Percentiles rank a stretch among this genome's conserved stretches.
Conservation (phyloP, 2,329 filamentous ascomycete genomes). For the Talaromyces sp. region DNA sequence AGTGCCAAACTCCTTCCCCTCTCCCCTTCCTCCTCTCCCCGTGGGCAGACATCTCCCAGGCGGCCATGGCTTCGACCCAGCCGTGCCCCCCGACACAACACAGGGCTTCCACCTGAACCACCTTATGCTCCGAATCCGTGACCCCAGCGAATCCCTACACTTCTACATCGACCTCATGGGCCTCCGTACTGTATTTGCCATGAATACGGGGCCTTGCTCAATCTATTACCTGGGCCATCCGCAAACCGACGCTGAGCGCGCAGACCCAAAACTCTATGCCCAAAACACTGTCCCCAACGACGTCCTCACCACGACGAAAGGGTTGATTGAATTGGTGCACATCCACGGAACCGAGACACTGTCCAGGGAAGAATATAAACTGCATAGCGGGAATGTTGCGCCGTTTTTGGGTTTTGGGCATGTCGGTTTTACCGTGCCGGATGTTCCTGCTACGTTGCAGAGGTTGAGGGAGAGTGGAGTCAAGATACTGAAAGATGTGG, state of each 20-base stretch:
- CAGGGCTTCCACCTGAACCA: constrained; percentile 38
- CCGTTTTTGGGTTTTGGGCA: constrained; percentile 39
- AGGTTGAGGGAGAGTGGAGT: constrained; percentile 31
- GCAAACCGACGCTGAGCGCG: constrained; percentile 27
- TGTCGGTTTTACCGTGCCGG: constrained; percentile 40
- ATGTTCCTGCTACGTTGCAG: constrained; percentile 31
- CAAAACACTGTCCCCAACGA: constrained; percentile 25
- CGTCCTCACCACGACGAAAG: constrained; percentile 30
- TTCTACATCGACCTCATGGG: constrained; percentile 41
- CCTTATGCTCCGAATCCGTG: constrained; percentile 36
- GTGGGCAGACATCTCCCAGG: constrained; percentile 1
- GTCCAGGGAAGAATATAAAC: constrained; percentile 20
- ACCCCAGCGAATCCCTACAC: constrained; percentile 33
- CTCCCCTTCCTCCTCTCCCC: constrained; percentile 2
- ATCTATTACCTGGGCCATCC: constrained; percentile 42
- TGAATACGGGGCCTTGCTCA: constrained; percentile 40
- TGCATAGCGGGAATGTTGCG: constrained; percentile 32
- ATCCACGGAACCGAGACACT: constrained; percentile 35
- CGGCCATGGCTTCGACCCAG: constrained; percentile 23
- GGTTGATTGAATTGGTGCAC: constrained; percentile 38
- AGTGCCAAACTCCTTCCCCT: constrained; percentile 7
- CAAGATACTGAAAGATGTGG: constrained; percentile 35
- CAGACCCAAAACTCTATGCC: constrained; percentile 30
- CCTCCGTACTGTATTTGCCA: constrained; percentile 40
- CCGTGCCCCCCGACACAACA: constrained; percentile 27